phyloP scores from a whole-genome alignment of 805 yeast genomes.

The Ogataea angusta region DNA sequence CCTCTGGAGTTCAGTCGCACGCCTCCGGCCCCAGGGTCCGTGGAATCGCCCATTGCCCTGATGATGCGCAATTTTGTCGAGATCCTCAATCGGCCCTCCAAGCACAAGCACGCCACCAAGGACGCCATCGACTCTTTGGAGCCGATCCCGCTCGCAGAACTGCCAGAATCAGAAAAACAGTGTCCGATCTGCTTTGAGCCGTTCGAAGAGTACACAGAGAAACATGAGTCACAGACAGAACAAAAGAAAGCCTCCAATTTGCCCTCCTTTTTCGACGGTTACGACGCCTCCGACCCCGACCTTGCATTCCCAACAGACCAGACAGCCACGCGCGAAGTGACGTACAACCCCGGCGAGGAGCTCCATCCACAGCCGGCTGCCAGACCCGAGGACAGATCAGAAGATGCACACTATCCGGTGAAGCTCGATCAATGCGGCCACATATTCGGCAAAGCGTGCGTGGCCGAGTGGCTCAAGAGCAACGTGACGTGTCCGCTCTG shows the following conservation, averaged over 20 bases:
- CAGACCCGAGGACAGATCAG: conserved; percentile 2
- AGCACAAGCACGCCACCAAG: conserved; percentile 27
- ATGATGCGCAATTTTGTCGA: conserved; percentile 21
- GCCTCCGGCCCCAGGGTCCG: background rate
- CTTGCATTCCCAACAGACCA: conserved; percentile 28
- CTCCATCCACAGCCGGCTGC: background rate
- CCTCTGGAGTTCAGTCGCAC: conserved; percentile 5
- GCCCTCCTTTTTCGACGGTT: conserved; percentile 21
- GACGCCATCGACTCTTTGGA: conserved; percentile 33
- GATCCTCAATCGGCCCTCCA: conserved; percentile 17
- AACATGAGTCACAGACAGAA: background rate
- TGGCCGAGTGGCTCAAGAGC: conserved; percentile 71
- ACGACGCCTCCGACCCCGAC: conserved; percentile 24
- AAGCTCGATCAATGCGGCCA: conserved; percentile 75
- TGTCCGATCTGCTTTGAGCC: conserved; percentile 46
- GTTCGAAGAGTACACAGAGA: conserved; percentile 16
- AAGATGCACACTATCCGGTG: conserved; percentile 55
- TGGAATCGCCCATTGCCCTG: conserved; percentile 18
- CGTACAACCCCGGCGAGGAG: conserved; percentile 14
- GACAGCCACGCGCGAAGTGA: conserved; percentile 23
- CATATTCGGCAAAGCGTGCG: conserved; percentile 75
- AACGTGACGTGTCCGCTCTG: conserved; percentile 83
- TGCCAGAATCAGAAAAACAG: conserved; percentile 31
- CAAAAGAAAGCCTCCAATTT: conserved; percentile 1
- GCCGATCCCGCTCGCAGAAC: conserved; percentile 24